These are phyloP conservation scores for Boletus coccyginus DNA, from an alignment of 768 basidiomycete species.

Conservation along the genomic window DNA sequence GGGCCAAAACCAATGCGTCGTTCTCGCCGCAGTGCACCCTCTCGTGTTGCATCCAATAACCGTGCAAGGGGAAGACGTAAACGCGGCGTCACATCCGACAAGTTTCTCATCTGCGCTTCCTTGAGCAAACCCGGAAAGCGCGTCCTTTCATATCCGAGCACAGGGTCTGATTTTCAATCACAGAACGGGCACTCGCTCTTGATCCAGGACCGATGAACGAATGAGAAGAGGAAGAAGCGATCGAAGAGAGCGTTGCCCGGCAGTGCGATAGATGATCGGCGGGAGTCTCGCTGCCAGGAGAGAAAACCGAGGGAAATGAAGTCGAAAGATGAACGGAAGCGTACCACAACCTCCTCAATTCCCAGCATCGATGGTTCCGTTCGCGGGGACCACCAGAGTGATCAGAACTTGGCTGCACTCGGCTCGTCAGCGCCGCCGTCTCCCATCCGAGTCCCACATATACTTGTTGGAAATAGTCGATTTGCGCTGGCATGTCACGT, in stretches of 20 bases:
- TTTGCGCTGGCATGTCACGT: too few relatives aligned
- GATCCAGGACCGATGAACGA: not conserved
- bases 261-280: slow-evolving; percentile 2
- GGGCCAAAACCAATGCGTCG: too few relatives aligned
- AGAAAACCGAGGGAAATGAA: not conserved
- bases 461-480: too few relatives aligned
- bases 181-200: not conserved
- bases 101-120: not conserved
- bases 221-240: not conserved
- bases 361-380: too few relatives aligned
- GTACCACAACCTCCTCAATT: not conserved
- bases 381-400: too few relatives aligned
- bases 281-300: not conserved
- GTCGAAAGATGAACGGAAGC: not conserved
- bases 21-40: too few relatives aligned
- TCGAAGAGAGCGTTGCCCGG: not conserved
- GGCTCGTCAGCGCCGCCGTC: too few relatives aligned
- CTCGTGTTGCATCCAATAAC: too few relatives aligned
- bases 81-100: too few relatives aligned
- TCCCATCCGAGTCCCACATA: too few relatives aligned
- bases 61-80: too few relatives aligned
- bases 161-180: not conserved
- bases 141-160: not conserved
- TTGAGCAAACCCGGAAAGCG: not conserved
- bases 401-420: too few relatives aligned